A percentile compares a stretch with the other conserved stretches of the same genome.
Conservation (phyloP, 2,329 filamentous ascomycete genomes). For the Exophiala phaeomuriformis region DNA sequence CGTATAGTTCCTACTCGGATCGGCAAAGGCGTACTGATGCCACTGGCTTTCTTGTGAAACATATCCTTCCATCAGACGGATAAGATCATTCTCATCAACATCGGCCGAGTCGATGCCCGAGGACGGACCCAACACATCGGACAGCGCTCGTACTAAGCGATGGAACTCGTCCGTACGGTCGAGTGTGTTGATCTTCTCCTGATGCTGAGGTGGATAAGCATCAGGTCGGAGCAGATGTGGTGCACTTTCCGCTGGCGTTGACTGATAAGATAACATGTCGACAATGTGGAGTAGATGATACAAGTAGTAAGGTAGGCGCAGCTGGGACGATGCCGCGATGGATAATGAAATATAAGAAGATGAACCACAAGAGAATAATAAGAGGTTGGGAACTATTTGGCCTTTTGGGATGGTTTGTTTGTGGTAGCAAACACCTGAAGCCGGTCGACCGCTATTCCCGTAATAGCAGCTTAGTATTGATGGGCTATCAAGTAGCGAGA, state of each 20-base stretch:
- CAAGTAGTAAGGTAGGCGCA: too few species aligned
- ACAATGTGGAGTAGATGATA: too few species aligned
- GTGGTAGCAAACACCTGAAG: too few species aligned
- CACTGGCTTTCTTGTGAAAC: slow-evolving; percentile 62
- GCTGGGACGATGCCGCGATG: neutral
- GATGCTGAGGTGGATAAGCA: slow-evolving; percentile 9
- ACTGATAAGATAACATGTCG: slow-evolving; percentile 14
- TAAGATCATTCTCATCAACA: slow-evolving; percentile 66
- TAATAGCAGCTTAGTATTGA: too few species aligned
- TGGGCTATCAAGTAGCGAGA: neutral
- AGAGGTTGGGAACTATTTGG: too few species aligned
- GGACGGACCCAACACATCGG: slow-evolving; percentile 65
- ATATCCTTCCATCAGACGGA: slow-evolving; percentile 67
- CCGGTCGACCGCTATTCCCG: too few species aligned
- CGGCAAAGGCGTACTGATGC: slow-evolving; percentile 66
- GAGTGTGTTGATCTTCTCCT: slow-evolving; percentile 5
- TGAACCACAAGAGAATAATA: neutral
- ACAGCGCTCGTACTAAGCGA: slow-evolving; percentile 64
- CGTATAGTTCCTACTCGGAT: slow-evolving; percentile 66
- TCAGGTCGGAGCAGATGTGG: slow-evolving; percentile 1
- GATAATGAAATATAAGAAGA: neutral
- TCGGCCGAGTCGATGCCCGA: slow-evolving; percentile 77
- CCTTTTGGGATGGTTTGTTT: too few species aligned
- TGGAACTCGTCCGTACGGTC: slow-evolving; percentile 47
- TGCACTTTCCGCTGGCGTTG: neutral